phyloP scores from a whole-genome alignment of 495 filamentous ascomycete genomes.

The Pseudevernia furfuracea region DNA sequence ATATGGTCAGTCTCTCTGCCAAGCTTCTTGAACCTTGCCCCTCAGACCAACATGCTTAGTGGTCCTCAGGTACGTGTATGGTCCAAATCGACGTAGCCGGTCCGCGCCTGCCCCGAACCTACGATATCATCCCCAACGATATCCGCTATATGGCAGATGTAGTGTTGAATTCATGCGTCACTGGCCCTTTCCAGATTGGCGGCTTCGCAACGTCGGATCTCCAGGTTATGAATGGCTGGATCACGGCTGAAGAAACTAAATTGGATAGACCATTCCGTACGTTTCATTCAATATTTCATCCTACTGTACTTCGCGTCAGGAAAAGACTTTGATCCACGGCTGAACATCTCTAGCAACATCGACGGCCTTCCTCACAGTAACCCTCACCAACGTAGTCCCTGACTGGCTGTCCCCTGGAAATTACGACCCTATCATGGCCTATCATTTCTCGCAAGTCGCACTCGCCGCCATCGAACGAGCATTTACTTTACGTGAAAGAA shows the following conservation, averaged over 20 bases:
- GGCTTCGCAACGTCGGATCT: conserved; percentile 10
- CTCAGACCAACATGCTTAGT: not conserved
- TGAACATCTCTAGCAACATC: not conserved
- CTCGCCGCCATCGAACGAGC: not conserved
- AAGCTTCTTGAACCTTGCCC: not conserved
- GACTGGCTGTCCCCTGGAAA: conserved; percentile 11
- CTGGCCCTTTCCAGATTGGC: not conserved
- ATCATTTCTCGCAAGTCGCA: not conserved
- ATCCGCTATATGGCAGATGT: not conserved
- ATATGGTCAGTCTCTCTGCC: conserved; percentile 1
- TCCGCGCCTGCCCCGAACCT: conserved; percentile 2
- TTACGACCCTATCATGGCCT: conserved; percentile 2
- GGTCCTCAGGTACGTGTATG: not conserved
- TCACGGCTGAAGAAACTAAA: not conserved
- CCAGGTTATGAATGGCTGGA: not conserved
- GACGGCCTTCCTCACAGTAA: conserved; percentile 6
- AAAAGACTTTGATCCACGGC: not conserved
- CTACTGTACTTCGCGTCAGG: not conserved
- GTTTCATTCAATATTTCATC: not conserved
- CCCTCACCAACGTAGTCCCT: not conserved
- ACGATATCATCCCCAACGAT: not conserved
- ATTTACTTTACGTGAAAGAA: not conserved
- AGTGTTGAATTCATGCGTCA: conserved; percentile 1
- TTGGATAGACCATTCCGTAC: conserved; percentile 4
- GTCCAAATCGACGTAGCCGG: conserved; percentile 4